Evolutionary conservation across 306 rosid species (phyloP), one percentile per base, ranked within the genome.

Genomic region (Begonia fuchsioides): DNA sequence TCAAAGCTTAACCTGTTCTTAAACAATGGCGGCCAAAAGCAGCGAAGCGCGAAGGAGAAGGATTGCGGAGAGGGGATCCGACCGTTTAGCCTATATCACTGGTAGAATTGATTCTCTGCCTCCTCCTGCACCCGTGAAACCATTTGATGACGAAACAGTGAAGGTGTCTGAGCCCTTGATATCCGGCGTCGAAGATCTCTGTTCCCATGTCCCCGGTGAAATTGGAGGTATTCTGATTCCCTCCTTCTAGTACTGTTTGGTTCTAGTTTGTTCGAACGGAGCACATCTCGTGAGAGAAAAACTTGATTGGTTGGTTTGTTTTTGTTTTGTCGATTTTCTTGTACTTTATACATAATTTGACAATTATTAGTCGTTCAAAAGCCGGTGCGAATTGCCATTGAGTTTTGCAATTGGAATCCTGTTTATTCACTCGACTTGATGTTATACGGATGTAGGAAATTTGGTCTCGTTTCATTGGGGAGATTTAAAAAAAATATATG

Each of bases 11-110:
- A 5, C 45, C 14, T n/a, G 10, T n/a, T 41, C 45, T 41, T 10
- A n/a, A 41, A 10, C 3, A 41, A 83, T 80, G 96, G 81, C 81
- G 54, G 72, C 74, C 52, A 74, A 56, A 46, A 54, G 3, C 60
- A 69, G 78, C 66, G 95, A 88, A 68, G 57, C 75, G 17, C 72
- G 93, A 32, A 53, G 87, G 43, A 62, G 73, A 73, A 74, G 66
- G 68, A 87, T 87, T 57, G 17, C 83, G 56, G 71, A 78, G 17
- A 71, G 83, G 64, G 83, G 95, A 17, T 61, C 93, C 69, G 90
- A 83, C 55, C 90, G 90, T 8, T 67, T 88, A 11, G 86, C 90
- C 38, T 72, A 81, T 52, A 83, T 88, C 35, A 64, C 77, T 32
- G 86, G 97, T 68, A 86, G 57, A 55, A 57, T 78, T 75, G 60